Conservation (phyloP, 768 basidiomycete genomes). For the Fomitopsis serialis region DNA sequence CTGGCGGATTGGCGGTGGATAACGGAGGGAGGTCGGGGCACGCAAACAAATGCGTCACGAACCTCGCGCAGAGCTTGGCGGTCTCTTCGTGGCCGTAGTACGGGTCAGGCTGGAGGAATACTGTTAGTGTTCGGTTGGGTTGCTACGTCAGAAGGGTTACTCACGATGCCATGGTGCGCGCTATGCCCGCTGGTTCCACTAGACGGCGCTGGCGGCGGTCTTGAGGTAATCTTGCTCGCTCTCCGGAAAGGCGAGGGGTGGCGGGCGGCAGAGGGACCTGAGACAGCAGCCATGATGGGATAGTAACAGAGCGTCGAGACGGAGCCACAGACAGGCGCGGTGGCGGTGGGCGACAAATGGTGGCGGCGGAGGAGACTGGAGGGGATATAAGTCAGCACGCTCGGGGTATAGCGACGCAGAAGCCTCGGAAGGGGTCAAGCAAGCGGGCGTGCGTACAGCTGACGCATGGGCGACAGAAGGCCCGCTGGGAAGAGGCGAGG, state of each 20-base stretch:
- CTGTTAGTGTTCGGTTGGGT: conserved; percentile 2
- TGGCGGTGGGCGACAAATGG: conserved; percentile 13
- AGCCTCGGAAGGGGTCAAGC: no score
- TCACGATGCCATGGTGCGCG: conserved; percentile 10
- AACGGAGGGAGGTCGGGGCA: conserved; percentile 50
- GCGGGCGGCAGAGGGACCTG: conserved; percentile 20
- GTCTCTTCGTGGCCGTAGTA: conserved; percentile 40
- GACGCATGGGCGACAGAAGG: no score
- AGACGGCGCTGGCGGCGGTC: conserved; percentile 1
- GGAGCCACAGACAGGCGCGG: conserved; percentile 8
- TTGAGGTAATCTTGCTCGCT: conserved; percentile 11
- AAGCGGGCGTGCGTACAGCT: no score
- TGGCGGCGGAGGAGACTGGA: background rate
- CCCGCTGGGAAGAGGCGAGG: no score
- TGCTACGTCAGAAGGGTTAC: conserved; percentile 5
- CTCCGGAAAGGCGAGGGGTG: conserved; percentile 26
- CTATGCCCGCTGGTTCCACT: no score
- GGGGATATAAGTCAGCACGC: no score
- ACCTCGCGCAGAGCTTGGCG: conserved; percentile 35
- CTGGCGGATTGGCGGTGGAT: conserved; percentile 30
- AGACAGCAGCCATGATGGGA: conserved; percentile 22
- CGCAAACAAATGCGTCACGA: conserved; percentile 38
- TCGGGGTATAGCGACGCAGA: no score
- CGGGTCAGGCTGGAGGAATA: conserved; percentile 31
- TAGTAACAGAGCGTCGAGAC: no score